phyloP scores from a whole-genome alignment of 495 filamentous ascomycete genomes.

The Xylaria bambusicola region DNA sequence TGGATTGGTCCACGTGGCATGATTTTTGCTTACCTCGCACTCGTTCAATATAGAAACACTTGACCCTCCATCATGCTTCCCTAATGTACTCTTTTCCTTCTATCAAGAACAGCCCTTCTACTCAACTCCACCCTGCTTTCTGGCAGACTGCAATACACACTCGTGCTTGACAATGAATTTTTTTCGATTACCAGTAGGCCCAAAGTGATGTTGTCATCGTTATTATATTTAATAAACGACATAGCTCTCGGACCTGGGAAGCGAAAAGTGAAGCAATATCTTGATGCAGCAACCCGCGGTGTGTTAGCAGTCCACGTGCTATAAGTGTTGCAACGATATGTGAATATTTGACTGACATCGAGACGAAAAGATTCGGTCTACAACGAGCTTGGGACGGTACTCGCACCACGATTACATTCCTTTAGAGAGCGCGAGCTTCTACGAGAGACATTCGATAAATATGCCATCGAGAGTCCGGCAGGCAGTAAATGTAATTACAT shows the following conservation, averaged over 20 bases:
- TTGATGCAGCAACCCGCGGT: not conserved
- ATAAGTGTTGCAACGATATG: not conserved
- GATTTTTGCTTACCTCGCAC: too few species aligned
- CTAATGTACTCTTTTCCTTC: too few species aligned
- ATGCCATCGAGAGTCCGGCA: not conserved
- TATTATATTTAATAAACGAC: not conserved
- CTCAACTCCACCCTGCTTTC: too few species aligned
- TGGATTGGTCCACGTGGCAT: too few species aligned
- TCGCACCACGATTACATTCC: not conserved
- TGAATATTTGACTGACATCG: too few species aligned
- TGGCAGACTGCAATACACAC: too few species aligned
- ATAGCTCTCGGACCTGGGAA: constrained; percentile 1
- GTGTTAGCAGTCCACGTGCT: not conserved
- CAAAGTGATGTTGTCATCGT: constrained; percentile 4
- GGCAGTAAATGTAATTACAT: not conserved
- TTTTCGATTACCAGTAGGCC: too few species aligned
- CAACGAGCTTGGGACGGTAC: not conserved
- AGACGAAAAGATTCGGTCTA: not conserved
- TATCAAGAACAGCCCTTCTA: too few species aligned
- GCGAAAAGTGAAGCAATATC: constrained; percentile 3
- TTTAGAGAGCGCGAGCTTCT: not conserved
- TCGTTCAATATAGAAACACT: too few species aligned
- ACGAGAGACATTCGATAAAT: not conserved
- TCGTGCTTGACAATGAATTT: too few species aligned
- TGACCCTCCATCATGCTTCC: too few species aligned